phyloP scores from a whole-genome alignment of 129 eudicot genomes.

The Scalesia atractyloides region DNA sequence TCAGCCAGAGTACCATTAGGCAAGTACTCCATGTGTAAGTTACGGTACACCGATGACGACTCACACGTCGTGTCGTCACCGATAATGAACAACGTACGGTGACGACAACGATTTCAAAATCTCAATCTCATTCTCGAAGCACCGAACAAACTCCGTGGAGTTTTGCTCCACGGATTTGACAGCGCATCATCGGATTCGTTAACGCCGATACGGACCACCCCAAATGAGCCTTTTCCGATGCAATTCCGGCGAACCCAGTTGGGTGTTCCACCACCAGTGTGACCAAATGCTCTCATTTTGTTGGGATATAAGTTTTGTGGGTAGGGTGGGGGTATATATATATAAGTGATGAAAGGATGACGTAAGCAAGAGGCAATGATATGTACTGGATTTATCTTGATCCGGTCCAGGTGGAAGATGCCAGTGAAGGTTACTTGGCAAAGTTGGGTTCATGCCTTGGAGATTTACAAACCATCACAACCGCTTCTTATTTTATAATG shows the following conservation, averaged over 20 bases:
- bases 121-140: constrained; percentile 61
- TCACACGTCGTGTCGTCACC: constrained; percentile 58
- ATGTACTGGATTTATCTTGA: constrained; percentile 38
- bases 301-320: constrained; percentile 11
- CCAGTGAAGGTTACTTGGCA: constrained; percentile 36
- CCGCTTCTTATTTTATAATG: constrained; percentile 9
- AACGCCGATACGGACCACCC: constrained; percentile 54
- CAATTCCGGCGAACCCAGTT: constrained; percentile 54
- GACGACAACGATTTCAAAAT: constrained; percentile 53
- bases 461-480: constrained; percentile 32
- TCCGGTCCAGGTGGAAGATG: constrained; percentile 34
- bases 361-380: constrained; percentile 41
- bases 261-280: background rate
- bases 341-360: constrained; percentile 18
- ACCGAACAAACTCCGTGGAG: constrained; percentile 8
- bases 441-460: constrained; percentile 34
- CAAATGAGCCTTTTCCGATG: constrained; percentile 72
- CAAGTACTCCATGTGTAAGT: constrained; percentile 67
- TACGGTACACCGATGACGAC: constrained; percentile 35
- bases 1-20: constrained; percentile 64
- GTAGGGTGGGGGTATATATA: background rate
- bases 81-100: constrained; percentile 56
- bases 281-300: background rate
- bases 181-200: constrained; percentile 42
- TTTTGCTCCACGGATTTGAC: constrained; percentile 54